Base-by-base conservation (phyloP, 768 basidiomycete genomes). In the Lentinula boryana region DNA sequence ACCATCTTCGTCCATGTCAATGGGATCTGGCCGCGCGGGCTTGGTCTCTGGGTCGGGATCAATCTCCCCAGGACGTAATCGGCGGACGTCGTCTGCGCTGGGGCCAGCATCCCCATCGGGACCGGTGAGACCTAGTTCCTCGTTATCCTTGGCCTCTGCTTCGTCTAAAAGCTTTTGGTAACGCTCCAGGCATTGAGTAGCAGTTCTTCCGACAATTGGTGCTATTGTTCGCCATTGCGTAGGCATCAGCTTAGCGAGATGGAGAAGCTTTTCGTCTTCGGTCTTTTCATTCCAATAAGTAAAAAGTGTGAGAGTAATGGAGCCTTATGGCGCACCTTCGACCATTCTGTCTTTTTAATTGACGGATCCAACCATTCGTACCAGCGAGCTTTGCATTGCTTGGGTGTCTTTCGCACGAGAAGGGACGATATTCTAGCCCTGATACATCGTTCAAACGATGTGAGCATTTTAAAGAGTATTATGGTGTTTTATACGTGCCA, bases 1-100 rank as follows among this genome's bases (percentile, higher is more conserved):
- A 89, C 93, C 95, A 70, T 98, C 97, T 76, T 99, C 97, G 70
- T 99, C 97, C 97, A 99, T 99, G 75, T 99, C 97, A 66, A 98
- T 98, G 5, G 97, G 97, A 77, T 99, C 97, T 5, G 97, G 97
- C 31, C 97, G 84, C 10, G 97, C 97, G 52, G 97, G 94, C 69
- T 98, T 95, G 9, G 95, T 97, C 75, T 99, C 97, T 13, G 97
- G 97, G 75, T 99, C 95, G 5, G 96, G 95, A 73, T 99, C 97
- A 62, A 99, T 96, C 75, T 98, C 97, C 48, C 97, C 97, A 7
- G 97, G 94, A 54, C 94, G 81, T 63, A 99, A 76, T 63, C 86
- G 82, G 58, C 96, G 81, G 43, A 96, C 86, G 64, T 98, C 95
- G 59, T 97, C 97, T n/a, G 90, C 93, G 65, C 89, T 87, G 2